phyloP scores from a whole-genome alignment of 805 yeast genomes.

The Helenozyma rhizophorensis region DNA sequence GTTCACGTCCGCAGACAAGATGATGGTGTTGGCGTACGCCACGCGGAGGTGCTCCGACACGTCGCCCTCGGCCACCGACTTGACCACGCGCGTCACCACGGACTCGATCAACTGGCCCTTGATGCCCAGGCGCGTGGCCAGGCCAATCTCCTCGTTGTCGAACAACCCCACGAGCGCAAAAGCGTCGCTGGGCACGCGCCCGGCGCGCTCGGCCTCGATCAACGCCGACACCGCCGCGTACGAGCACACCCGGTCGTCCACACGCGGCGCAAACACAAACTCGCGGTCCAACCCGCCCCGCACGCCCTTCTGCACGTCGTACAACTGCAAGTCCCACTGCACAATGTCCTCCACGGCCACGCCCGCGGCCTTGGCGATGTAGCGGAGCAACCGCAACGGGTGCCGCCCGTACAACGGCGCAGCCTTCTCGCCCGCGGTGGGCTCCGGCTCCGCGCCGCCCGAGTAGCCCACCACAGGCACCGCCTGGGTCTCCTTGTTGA shows the following conservation, averaged over 20 bases:
- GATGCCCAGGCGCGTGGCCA: constrained; percentile 77
- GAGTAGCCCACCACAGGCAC: constrained; percentile 72
- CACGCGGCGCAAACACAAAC: constrained; percentile 75
- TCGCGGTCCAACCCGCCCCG: constrained; percentile 76
- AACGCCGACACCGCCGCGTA: constrained; percentile 65
- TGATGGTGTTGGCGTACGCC: constrained; percentile 68
- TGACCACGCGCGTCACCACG: constrained; percentile 53
- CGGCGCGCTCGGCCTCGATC: constrained; percentile 33
- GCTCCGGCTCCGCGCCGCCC: constrained; percentile 31
- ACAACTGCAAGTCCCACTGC: constrained; percentile 73
- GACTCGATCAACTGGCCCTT: constrained; percentile 70
- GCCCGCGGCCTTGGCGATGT: constrained; percentile 57
- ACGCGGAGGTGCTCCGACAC: constrained; percentile 30
- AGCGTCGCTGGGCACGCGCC: constrained; percentile 22
- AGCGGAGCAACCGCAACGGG: constrained; percentile 62
- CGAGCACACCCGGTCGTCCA: constrained; percentile 81
- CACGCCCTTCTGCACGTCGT: constrained; percentile 75
- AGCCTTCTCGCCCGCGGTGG: constrained; percentile 55
- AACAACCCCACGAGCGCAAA: constrained; percentile 62
- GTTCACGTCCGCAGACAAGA: constrained; percentile 79
- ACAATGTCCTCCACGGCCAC: constrained; percentile 58
- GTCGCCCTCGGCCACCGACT: constrained; percentile 19
- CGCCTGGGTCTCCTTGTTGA: constrained; percentile 70
- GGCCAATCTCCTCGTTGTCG: constrained; percentile 84
- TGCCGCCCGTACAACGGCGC: constrained; percentile 71